Percentiles rank a stretch among this genome's conserved stretches.
Evolutionary conservation across 2,329 filamentous ascomycete genomes (phyloP).

Genomic region (Drechslerella dactyloides): DNA sequence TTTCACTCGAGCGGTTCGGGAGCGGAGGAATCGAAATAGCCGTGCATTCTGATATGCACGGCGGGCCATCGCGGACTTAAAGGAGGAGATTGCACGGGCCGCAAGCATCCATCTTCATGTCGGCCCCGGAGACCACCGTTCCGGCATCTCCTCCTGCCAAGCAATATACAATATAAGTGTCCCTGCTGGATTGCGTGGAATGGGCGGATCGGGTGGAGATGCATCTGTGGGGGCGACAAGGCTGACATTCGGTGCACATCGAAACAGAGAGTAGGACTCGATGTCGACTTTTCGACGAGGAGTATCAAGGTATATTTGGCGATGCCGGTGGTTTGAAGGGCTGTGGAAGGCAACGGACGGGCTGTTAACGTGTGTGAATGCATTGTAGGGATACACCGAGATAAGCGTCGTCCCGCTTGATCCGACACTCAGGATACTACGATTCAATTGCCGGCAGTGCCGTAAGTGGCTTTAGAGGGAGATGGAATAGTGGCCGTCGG

Average conservation of each 20-base stretch:
- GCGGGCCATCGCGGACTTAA: conserved; percentile 42
- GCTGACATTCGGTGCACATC: conserved; percentile 64
- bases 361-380: conserved; percentile 28
- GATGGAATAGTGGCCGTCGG: not conserved
- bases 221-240: conserved; percentile 44
- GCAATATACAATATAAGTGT: conserved; percentile 50
- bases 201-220: not conserved
- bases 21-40: conserved; percentile 7
- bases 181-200: conserved; percentile 1
- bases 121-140: conserved; percentile 47
- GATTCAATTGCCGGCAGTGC: conserved; percentile 69
- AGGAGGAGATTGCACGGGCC: conserved; percentile 50
- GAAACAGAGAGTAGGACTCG: conserved; percentile 86
- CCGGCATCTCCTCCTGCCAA: conserved; percentile 49
- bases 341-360: not conserved
- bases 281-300: conserved; percentile 81
- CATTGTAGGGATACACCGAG: conserved; percentile 70
- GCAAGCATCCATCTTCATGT: conserved; percentile 42
- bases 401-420: conserved; percentile 75
- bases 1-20: conserved; percentile 5
- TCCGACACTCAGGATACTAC: conserved; percentile 64
- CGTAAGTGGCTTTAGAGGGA: conserved; percentile 56
- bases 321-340: not conserved
- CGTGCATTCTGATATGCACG: conserved; percentile 44
- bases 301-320: conserved; percentile 64